Evolutionary conservation across 2,329 filamentous ascomycete genomes (phyloP).

Genomic region (Sporothrix brunneoviolacea): DNA sequence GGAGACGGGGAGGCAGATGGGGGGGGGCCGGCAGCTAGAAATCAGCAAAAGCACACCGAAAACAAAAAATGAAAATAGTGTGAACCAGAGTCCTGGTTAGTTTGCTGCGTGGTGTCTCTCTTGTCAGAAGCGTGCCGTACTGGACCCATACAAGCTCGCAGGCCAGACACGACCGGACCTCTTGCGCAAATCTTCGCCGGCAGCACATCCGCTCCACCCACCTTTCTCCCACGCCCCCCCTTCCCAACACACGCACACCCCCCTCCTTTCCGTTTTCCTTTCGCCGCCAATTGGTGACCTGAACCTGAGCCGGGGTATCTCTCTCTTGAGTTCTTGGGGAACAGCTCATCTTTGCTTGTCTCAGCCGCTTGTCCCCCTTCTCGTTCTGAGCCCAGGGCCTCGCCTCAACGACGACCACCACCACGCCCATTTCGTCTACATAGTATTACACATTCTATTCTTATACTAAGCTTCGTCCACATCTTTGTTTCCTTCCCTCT

Average conservation of each 20-base stretch:
- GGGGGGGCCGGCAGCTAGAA: too few species aligned
- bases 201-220: conserved; percentile 1
- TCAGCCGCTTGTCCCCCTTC: conserved; percentile 10
- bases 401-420: not conserved
- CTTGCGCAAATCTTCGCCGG: not conserved
- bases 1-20: too few species aligned
- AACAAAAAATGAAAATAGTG: not conserved
- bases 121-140: not conserved
- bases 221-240: not conserved
- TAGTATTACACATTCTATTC: conserved; percentile 8
- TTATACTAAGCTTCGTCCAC: conserved; percentile 15
- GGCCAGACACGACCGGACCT: too few species aligned
- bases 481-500: conserved; percentile 3
- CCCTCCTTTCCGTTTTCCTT: not conserved
- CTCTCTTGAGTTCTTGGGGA: not conserved
- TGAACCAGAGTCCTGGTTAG: not conserved
- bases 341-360: conserved; percentile 10
- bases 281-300: conserved; percentile 1
- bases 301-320: not conserved
- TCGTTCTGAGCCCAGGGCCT: not conserved
- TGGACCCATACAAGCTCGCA: not conserved
- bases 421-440: not conserved
- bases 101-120: not conserved
- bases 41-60: too few species aligned
- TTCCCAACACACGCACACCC: not conserved